Evolutionary conservation across 257 asterid species (phyloP).

Genomic region (Haberlea rhodopensis): DNA sequence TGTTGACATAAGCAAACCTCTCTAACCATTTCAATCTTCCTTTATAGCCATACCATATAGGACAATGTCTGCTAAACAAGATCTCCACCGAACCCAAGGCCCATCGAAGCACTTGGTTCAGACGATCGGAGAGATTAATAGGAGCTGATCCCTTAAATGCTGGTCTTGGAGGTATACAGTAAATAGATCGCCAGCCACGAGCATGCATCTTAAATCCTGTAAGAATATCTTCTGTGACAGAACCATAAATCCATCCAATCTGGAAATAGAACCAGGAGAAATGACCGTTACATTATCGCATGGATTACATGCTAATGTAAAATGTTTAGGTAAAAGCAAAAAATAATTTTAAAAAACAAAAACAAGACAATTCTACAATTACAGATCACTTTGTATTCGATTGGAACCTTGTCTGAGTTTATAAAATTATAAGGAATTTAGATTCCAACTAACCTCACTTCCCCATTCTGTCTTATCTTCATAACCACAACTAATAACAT

Average conservation of each 20-base stretch:
- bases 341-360: background rate
- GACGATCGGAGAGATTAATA: constrained; percentile 95
- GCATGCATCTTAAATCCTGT: constrained; percentile 99
- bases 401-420: background rate
- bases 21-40: constrained; percentile 96
- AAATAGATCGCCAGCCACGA: constrained; percentile 97
- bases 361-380: background rate
- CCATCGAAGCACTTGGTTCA: constrained; percentile 98
- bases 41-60: constrained; percentile 89
- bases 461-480: constrained; percentile 99
- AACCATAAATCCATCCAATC: constrained; percentile 99
- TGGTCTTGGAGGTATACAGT: constrained; percentile 89
- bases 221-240: constrained; percentile 97
- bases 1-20: constrained; percentile 89
- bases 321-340: background rate
- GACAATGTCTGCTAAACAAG: constrained; percentile 92
- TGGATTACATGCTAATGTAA: background rate
- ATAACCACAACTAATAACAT: constrained; percentile 99
- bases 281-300: constrained; percentile 8
- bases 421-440: background rate
- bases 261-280: constrained; percentile 34
- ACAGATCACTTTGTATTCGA: background rate
- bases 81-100: constrained; percentile 97
- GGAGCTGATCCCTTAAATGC: constrained; percentile 99
- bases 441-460: constrained; percentile 54